Conservation (phyloP, 2,329 filamentous ascomycete genomes). For the Colletotrichum sp. region DNA sequence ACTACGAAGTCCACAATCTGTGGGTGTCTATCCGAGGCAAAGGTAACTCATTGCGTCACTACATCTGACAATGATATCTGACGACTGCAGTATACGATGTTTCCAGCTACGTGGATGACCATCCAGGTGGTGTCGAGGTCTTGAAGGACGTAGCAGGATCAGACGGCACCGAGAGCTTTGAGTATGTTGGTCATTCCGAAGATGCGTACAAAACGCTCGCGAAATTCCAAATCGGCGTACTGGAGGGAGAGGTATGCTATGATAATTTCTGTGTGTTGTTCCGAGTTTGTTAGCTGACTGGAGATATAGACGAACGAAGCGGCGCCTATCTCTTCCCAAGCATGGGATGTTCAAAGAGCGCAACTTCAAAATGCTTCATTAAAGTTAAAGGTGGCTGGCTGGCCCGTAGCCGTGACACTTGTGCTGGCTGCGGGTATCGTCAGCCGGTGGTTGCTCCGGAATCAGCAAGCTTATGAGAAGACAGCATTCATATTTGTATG, state of each 20-base stretch:
- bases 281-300: background rate
- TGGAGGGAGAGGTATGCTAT: background rate
- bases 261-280: no score
- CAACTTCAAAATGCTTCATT: background rate
- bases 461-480: background rate
- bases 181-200: background rate
- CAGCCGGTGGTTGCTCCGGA: background rate
- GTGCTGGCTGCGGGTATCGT: background rate
- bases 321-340: background rate
- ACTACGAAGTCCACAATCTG: background rate
- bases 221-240: background rate
- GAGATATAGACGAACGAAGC: background rate
- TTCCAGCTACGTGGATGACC: background rate
- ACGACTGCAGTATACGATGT: background rate
- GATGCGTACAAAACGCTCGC: background rate
- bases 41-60: background rate
- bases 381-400: no score
- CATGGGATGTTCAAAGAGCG: background rate
- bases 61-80: background rate
- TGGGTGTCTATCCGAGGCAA: background rate
- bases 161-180: slow-evolving; percentile 11
- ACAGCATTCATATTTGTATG: background rate
- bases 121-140: background rate
- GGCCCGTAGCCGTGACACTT: background rate
- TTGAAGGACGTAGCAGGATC: background rate